Conservation (phyloP, 495 filamentous ascomycete genomes). For the Penicillium riverlandense region DNA sequence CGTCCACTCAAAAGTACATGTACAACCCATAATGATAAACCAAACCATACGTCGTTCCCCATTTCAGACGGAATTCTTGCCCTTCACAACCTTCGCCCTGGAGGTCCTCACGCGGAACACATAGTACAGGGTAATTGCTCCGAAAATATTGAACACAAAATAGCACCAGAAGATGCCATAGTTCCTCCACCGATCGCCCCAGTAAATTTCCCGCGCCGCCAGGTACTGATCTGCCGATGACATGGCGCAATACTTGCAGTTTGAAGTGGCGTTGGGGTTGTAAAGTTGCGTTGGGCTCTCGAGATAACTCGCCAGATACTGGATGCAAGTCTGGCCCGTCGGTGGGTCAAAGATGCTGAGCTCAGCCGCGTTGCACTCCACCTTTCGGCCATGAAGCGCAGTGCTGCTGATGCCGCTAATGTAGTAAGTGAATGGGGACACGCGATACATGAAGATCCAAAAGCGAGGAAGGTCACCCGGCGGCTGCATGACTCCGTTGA, state of each 20-base stretch:
- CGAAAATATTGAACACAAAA: constrained; percentile 59
- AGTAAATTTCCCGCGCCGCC: constrained; percentile 36
- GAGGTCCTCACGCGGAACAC: constrained; percentile 46
- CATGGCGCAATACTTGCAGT: constrained; percentile 56
- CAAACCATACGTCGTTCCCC: no score
- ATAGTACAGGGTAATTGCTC: constrained; percentile 61
- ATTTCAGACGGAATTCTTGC: no score
- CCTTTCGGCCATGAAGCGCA: constrained; percentile 46
- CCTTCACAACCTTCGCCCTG: constrained; percentile 4
- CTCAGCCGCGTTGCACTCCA: constrained; percentile 50
- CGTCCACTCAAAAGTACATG: no score
- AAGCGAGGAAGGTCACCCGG: constrained; percentile 53
- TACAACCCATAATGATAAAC: no score
- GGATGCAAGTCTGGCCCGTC: constrained; percentile 38
- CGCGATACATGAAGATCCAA: constrained; percentile 73
- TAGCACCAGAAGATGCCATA: constrained; percentile 57
- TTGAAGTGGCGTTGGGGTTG: constrained; percentile 37
- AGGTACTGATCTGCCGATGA: constrained; percentile 53
- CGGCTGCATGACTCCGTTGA: constrained; percentile 52
- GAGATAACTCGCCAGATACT: constrained; percentile 49
- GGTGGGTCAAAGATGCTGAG: constrained; percentile 45
- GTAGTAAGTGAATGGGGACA: constrained; percentile 61
- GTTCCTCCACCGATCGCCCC: constrained; percentile 56
- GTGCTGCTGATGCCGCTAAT: constrained; percentile 49
- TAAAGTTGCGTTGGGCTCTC: constrained; percentile 42